Conservation (phyloP, 768 basidiomycete genomes). For the Leccinum disarticulatum region DNA sequence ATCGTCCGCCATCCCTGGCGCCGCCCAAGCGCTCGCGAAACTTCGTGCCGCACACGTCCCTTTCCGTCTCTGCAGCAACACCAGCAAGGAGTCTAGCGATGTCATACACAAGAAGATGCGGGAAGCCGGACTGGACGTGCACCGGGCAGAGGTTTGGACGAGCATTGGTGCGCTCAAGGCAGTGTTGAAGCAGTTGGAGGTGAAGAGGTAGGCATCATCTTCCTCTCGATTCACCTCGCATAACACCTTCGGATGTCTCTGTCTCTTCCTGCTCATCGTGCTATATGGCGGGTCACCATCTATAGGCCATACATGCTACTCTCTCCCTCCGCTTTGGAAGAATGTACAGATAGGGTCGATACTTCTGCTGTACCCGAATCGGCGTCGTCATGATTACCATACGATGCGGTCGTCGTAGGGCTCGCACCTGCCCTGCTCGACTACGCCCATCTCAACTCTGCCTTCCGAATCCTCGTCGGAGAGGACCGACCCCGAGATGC, state of each 20-base stretch:
- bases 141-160: no score
- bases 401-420: constrained; percentile 67
- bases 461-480: constrained; percentile 64
- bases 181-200: constrained; percentile 34
- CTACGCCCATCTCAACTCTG: no score
- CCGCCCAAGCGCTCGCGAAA: no score
- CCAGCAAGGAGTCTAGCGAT: no score
- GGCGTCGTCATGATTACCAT: constrained; percentile 16
- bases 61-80: no score
- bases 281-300: no score
- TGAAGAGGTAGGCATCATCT: constrained; percentile 39
- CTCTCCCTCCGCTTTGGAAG: constrained; percentile 47
- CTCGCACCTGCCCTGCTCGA: no score
- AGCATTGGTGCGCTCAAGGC: no score
- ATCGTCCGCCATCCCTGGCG: constrained; percentile 44
- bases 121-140: no score
- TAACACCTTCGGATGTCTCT: background rate
- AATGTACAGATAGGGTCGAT: constrained; percentile 32
- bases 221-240: background rate
- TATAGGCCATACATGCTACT: constrained; percentile 58
- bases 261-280: background rate
- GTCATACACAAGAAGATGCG: no score
- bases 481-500: no score
- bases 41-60: no score
- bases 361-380: background rate